Conservation (phyloP, 257 asterid genomes). For the Solanum paucissectum region DNA sequence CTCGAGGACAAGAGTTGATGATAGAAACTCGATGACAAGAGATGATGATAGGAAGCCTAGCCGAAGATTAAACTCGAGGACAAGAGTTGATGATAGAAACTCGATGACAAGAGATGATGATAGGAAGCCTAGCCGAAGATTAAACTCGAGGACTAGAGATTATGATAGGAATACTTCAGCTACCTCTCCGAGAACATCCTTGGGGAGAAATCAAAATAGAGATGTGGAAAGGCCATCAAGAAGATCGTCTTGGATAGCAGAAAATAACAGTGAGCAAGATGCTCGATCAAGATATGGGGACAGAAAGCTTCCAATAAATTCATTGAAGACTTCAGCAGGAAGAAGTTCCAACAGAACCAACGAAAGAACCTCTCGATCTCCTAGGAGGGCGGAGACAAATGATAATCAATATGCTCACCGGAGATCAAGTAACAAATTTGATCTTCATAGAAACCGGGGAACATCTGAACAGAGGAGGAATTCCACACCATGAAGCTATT, state of each 20-base stretch:
- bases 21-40: no score
- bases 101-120: neutral
- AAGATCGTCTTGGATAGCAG: neutral
- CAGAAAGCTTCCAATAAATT: constrained; percentile 4
- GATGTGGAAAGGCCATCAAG: neutral
- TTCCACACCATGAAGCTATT: constrained; percentile 4
- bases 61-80: neutral
- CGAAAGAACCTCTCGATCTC: neutral
- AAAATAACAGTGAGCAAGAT: constrained; percentile 10
- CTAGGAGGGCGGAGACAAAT: constrained; percentile 18
- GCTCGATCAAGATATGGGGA: constrained; percentile 1
- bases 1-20: no score
- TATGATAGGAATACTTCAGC: neutral
- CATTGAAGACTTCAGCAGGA: constrained; percentile 16
- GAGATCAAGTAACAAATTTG: constrained; percentile 11
- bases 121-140: neutral
- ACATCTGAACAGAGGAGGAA: constrained; percentile 17
- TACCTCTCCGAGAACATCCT: neutral
- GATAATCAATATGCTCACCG: constrained; percentile 10
- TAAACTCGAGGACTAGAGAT: neutral
- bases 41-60: neutral
- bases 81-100: neutral
- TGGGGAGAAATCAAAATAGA: neutral
- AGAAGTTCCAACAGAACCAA: neutral
- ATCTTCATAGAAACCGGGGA: constrained; percentile 13